phyloP scores from a whole-genome alignment of 1,284 basidiomycete genomes.

The Clitocybe nebularis region DNA sequence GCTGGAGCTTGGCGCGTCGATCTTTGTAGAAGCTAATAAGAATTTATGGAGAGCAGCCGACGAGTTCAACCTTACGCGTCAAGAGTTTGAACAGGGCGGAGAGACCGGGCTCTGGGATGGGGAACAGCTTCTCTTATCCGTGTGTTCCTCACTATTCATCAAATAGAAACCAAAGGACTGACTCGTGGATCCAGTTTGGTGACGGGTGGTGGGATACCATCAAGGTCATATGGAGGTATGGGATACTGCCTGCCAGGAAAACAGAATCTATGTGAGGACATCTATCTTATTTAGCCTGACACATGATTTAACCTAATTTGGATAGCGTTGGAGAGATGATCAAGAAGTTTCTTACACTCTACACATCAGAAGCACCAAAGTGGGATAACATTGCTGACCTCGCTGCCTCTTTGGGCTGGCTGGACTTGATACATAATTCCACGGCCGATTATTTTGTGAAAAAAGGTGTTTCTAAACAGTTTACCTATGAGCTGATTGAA shows the following conservation, averaged over 20 bases:
- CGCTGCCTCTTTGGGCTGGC: slow-evolving; percentile 51
- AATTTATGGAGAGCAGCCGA: slow-evolving; percentile 80
- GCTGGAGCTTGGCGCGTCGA: slow-evolving; percentile 84
- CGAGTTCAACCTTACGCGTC: slow-evolving; percentile 72
- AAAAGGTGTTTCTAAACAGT: slow-evolving; percentile 56
- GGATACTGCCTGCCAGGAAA: slow-evolving; percentile 61
- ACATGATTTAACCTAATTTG: too few species aligned
- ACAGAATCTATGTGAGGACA: slow-evolving; percentile 52
- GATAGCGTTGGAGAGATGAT: slow-evolving; percentile 58
- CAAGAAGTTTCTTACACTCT: slow-evolving; percentile 54
- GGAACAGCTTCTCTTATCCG: slow-evolving; percentile 62
- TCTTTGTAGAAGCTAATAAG: slow-evolving; percentile 82
- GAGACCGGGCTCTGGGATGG: slow-evolving; percentile 85
- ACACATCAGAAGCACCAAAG: slow-evolving; percentile 52
- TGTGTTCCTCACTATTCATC: slow-evolving; percentile 26
- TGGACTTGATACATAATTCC: slow-evolving; percentile 46
- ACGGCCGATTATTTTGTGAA: slow-evolving; percentile 57
- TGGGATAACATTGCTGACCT: slow-evolving; percentile 66
- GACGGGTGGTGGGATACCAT: slow-evolving; percentile 69
- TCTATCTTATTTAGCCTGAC: slow-evolving; percentile 1
- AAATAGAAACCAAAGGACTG: neutral
- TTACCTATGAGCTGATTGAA: slow-evolving; percentile 78
- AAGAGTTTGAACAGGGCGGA: slow-evolving; percentile 43
- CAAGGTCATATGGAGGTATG: slow-evolving; percentile 80
- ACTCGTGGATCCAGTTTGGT: slow-evolving; percentile 40